phyloP scores from a whole-genome alignment of 148 eudicot genomes.

The Rhododendron ovatum region DNA sequence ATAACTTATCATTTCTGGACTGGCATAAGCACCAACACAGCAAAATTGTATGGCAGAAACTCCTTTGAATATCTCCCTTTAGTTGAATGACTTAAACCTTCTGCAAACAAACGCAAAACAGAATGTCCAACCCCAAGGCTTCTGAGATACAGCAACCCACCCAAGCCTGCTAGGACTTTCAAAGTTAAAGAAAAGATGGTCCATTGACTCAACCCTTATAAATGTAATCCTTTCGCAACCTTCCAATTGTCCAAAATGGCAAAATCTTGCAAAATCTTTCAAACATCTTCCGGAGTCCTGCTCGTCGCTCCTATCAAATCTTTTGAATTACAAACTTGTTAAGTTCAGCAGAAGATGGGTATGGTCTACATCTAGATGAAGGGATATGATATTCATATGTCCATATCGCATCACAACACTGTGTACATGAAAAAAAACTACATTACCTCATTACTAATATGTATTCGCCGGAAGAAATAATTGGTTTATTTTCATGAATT shows the following conservation, averaged over 20 bases:
- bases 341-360: neutral
- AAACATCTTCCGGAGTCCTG: neutral
- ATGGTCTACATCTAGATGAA: neutral
- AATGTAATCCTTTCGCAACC: neutral
- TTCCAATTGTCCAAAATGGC: slow-evolving; percentile 10
- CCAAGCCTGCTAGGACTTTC: neutral
- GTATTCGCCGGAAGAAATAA: neutral
- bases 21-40: neutral
- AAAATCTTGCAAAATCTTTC: neutral
- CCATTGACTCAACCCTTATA: too few species aligned
- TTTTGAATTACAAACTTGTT: neutral
- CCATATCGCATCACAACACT: neutral
- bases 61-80: neutral
- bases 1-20: neutral
- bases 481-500: neutral
- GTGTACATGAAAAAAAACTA: neutral
- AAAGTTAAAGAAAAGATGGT: neutral
- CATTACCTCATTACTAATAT: neutral
- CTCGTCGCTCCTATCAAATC: neutral
- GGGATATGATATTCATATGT: neutral
- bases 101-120: neutral
- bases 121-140: neutral
- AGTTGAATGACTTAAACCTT: neutral
- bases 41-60: neutral
- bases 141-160: neutral